Percentiles rank a stretch among this genome's conserved stretches.
phyloP scores from a whole-genome alignment of 176 grass and related monocot genomes.

The Aegilops tauschii region DNA sequence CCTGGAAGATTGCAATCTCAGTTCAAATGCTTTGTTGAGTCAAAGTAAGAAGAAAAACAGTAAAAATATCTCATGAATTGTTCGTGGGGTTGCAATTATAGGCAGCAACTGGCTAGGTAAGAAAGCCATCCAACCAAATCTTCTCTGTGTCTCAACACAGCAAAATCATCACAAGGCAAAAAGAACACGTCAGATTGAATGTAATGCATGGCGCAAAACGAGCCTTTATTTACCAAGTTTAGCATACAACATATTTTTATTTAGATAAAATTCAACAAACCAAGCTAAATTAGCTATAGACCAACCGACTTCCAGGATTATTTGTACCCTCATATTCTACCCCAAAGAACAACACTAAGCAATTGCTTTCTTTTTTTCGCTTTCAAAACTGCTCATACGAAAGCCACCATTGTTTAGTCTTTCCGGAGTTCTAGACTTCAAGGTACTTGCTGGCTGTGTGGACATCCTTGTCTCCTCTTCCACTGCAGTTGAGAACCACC shows the following conservation, averaged over 20 bases:
- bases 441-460: constrained; percentile 94
- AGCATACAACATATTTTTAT: not conserved
- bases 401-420: constrained; percentile 4
- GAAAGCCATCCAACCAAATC: not conserved
- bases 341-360: constrained; percentile 12
- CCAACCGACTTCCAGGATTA: constrained; percentile 20
- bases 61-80: not conserved
- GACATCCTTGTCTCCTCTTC: constrained; percentile 95
- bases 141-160: not conserved
- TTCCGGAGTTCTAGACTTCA: constrained; percentile 44
- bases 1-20: not conserved
- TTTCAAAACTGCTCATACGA: constrained; percentile 29
- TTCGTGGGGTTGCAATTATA: not conserved
- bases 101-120: not conserved
- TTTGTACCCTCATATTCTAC: constrained; percentile 16
- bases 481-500: constrained; percentile 84
- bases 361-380: not conserved
- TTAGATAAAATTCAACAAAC: constrained; percentile 30
- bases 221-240: constrained; percentile 15
- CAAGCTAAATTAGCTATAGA: not conserved
- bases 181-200: not conserved
- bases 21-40: not conserved
- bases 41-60: not conserved
- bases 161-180: not conserved
- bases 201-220: not conserved